A percentile compares a stretch with the other conserved stretches of the same genome.
phyloP scores from a whole-genome alignment of 495 filamentous ascomycete species.

The Chaetomium fimeti region DNA sequence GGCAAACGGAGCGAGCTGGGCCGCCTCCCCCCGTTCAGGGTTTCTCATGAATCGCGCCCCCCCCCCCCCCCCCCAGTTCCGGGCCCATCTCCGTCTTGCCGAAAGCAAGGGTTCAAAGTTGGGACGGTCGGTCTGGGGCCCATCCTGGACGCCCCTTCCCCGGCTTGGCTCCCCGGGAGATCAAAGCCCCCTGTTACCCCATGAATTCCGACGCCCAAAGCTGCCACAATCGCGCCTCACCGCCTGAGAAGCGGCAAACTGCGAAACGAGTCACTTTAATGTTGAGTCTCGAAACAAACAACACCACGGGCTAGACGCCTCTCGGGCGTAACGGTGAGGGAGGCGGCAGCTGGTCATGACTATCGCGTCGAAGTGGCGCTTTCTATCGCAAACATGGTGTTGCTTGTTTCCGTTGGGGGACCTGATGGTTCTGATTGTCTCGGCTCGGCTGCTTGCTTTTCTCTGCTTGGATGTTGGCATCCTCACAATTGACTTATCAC shows the following conservation, averaged over 20 bases:
- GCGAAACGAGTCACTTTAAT: neutral
- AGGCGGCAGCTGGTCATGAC: neutral
- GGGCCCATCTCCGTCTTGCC: conserved; percentile 19
- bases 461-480: neutral
- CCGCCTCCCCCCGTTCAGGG: neutral
- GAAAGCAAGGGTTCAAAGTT: conserved; percentile 16
- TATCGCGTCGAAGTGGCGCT: neutral
- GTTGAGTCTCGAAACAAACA: neutral
- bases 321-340: neutral
- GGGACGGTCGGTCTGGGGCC: neutral
- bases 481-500: conserved; percentile 18
- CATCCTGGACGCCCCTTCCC: conserved; percentile 14
- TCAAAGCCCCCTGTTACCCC: conserved; percentile 2
- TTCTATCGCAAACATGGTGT: conserved; percentile 1
- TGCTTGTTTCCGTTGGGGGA: neutral
- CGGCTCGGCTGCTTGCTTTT: conserved; percentile 17
- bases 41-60: no score
- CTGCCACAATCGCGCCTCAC: conserved; percentile 23
- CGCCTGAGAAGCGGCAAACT: conserved; percentile 21
- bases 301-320: neutral
- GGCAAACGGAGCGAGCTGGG: neutral
- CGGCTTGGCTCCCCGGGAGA: conserved; percentile 22
- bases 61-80: neutral
- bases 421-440: neutral
- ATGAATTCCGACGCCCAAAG: conserved; percentile 3